Evolutionary conservation across 768 basidiomycete genomes (phyloP).

Genomic region (Leccinellum rugosiceps): DNA sequence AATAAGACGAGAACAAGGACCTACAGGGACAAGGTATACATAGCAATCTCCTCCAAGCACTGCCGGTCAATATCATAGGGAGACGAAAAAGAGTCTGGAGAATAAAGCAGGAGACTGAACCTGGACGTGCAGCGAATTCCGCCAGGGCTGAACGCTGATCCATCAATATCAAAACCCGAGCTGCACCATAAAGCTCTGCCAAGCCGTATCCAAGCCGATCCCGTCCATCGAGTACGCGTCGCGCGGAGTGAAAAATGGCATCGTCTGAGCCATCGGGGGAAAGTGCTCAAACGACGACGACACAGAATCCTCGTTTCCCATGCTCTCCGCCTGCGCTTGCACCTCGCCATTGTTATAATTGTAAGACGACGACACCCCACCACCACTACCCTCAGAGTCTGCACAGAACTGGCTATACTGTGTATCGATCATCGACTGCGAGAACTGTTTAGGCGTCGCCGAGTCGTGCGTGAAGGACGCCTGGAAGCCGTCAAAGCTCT

Average conservation of each 20-base stretch:
- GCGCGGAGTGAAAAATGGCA: not conserved
- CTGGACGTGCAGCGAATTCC: not conserved
- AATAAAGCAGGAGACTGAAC: not conserved
- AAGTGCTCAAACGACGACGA: not conserved
- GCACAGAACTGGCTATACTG: conserved; percentile 23
- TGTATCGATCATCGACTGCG: conserved; percentile 31
- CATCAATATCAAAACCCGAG: conserved; percentile 45
- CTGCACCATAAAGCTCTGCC: conserved; percentile 69
- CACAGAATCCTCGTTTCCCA: not conserved
- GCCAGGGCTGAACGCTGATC: not conserved
- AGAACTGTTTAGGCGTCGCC: conserved; percentile 24
- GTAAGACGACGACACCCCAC: not conserved
- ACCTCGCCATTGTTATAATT: not conserved
- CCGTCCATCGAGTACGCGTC: conserved; percentile 14
- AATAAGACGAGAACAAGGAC: not conserved
- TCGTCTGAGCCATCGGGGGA: not conserved
- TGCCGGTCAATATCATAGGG: too few relatives aligned
- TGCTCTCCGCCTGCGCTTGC: not conserved
- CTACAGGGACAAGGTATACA: not conserved
- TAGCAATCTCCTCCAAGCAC: not conserved
- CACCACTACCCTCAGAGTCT: conserved; percentile 8
- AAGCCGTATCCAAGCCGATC: conserved; percentile 54
- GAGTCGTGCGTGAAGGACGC: conserved; percentile 26
- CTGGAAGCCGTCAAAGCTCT: conserved; percentile 38
- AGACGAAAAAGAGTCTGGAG: too few relatives aligned